Conservation (phyloP, 805 yeast species). For the Candida tammaniensis region DNA sequence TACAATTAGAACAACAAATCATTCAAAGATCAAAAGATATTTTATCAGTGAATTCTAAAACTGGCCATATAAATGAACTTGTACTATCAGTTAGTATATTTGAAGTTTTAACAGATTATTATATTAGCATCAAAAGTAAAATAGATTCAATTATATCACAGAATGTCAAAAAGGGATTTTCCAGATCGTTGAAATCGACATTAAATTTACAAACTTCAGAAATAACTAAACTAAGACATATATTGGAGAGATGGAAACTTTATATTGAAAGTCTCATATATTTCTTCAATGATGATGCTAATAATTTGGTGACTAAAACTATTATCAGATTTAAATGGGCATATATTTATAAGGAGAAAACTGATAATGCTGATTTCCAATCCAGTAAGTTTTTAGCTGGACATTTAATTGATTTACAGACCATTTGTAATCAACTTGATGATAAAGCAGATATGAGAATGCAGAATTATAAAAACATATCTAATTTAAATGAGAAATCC, state of each 20-base stretch:
- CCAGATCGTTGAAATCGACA: slow-evolving; percentile 23
- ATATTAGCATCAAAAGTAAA: slow-evolving; percentile 29
- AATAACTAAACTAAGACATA: slow-evolving; percentile 36
- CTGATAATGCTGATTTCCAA: slow-evolving; percentile 27
- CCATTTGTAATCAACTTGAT: background rate
- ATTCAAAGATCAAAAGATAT: background rate
- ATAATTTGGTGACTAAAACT: slow-evolving; percentile 1
- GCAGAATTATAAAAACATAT: slow-evolving; percentile 60
- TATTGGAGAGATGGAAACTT: slow-evolving; percentile 49
- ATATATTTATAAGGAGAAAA: slow-evolving; percentile 24
- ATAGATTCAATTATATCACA: slow-evolving; percentile 18
- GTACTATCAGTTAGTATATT: slow-evolving; percentile 35
- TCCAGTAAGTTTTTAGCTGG: slow-evolving; percentile 25
- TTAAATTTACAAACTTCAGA: slow-evolving; percentile 36
- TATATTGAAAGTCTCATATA: slow-evolving; percentile 9
- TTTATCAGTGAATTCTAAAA: background rate
- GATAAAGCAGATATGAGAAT: slow-evolving; percentile 34
- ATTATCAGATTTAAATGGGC: slow-evolving; percentile 30
- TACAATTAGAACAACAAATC: slow-evolving; percentile 26
- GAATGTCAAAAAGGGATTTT: slow-evolving; percentile 13
- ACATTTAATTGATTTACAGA: slow-evolving; percentile 19
- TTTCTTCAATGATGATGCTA: background rate
- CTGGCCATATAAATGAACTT: slow-evolving; percentile 8
- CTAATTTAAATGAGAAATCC: slow-evolving; percentile 48
- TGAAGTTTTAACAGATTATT: slow-evolving; percentile 47